Evolutionary conservation across 2,329 filamentous ascomycete genomes (phyloP), one percentile per base, ranked within the genome.

Genomic region (Sclerotinia trifoliorum): DNA sequence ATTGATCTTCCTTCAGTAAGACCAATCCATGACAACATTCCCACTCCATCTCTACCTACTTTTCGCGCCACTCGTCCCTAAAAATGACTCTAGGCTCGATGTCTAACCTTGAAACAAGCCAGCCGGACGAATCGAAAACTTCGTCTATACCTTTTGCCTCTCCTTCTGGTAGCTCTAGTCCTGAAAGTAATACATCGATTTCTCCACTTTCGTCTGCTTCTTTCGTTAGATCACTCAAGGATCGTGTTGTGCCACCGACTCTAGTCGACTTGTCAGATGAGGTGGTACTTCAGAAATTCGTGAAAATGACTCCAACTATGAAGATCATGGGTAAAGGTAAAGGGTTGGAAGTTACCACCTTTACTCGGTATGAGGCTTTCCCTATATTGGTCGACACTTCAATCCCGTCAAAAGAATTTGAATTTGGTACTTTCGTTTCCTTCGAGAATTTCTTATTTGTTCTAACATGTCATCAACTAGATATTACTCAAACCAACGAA

Each of bases 321-420:
- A 48, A 42, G 15, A n/a, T 52, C 13, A 24, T 56, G 17, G 26
- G 35, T 19, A 51, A 51, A 29, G 66, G 32, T 3, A 68, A 56
- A 13, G 51, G 51, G 8, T 32, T 65, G 13, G 42, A 57, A 32
- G 26, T 62, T 39, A 60, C 65, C 15, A 44, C 46, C 57, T 61
- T 66, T 13, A 49, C 54, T 32, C 49, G 32, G 15, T 56, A 29
- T 56, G 58, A 56, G 19, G 51, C 49, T n/a, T 17, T 48, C 26
- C 66, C 66, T 42, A 10, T 49, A 32, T n/a, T 68, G 54, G 26
- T 58, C 52, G 39, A 56, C 48, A 29, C 29, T 64, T 55, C 65
- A 17, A 19, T 32, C 32, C 42, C 24, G 2, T 21, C 39, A 1
- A 21, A 44, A 7, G 65, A 48, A 29, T n/a, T 29, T n/a, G 21